Evolutionary conservation across 352 stramenopile species (phyloP).

Genomic region (Phytophthora litchii): DNA sequence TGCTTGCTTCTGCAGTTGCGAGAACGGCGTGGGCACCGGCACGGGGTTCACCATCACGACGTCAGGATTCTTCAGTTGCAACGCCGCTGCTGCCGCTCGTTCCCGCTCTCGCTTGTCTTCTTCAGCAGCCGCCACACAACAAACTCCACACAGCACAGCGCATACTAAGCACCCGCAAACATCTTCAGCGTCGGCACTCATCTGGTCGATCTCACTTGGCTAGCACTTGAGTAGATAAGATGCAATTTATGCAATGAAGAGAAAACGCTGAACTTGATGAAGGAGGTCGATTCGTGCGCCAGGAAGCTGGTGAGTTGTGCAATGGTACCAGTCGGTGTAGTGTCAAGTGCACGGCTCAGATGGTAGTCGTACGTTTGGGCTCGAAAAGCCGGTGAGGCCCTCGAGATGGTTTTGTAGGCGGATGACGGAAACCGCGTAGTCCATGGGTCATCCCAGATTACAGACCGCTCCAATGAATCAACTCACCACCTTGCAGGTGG

Average conservation of each 20-base stretch:
- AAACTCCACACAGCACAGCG: conserved; percentile 72
- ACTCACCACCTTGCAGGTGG: neutral
- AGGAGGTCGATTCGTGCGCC: neutral
- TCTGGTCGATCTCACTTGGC: conserved; percentile 19
- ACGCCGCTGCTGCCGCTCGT: conserved; percentile 41
- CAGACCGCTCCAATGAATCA: conserved; percentile 8
- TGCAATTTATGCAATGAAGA: conserved; percentile 1
- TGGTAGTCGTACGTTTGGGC: neutral
- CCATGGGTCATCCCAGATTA: conserved; percentile 19
- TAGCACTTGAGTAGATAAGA: neutral
- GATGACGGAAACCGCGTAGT: conserved; percentile 14
- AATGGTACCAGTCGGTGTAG: conserved; percentile 15
- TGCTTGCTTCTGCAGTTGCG: conserved; percentile 28
- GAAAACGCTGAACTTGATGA: too few relatives aligned
- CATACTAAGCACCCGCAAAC: conserved; percentile 80
- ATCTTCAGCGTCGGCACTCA: conserved; percentile 76
- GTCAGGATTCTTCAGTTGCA: conserved; percentile 53
- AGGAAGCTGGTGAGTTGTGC: conserved; percentile 8
- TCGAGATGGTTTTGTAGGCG: conserved; percentile 32
- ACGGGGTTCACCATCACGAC: conserved; percentile 74
- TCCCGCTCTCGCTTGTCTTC: conserved; percentile 85
- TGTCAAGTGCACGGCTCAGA: conserved; percentile 5
- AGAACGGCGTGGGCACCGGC: conserved; percentile 51
- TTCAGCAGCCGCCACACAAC: conserved; percentile 76
- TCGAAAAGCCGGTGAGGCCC: conserved; percentile 7